Conservation (phyloP, 2,329 filamentous ascomycete species). For the Trichoderma oligosporum region DNA sequence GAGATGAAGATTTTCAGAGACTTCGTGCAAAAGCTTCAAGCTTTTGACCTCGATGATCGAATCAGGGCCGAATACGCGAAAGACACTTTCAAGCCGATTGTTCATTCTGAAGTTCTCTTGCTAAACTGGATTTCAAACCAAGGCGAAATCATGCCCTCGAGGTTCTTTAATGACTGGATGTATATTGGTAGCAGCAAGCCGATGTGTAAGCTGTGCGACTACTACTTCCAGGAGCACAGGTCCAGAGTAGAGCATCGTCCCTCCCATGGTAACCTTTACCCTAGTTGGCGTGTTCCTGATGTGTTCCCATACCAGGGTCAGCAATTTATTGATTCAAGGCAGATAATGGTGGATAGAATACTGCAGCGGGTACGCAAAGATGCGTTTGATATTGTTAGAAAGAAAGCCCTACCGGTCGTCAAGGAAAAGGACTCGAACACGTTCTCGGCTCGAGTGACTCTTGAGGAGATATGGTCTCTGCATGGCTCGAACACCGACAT, state of each 20-base stretch:
- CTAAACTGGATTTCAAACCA: not conserved
- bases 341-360: not conserved
- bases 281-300: not conserved
- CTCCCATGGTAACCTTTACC: constrained; percentile 3
- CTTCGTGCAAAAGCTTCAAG: not conserved
- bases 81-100: not conserved
- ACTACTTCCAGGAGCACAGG: not conserved
- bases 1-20: not conserved
- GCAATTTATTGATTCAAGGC: not conserved
- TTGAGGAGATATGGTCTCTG: not conserved
- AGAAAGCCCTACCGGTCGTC: not conserved
- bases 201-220: not conserved
- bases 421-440: not conserved
- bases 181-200: constrained; percentile 8
- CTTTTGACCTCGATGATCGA: not conserved
- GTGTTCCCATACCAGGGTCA: not conserved
- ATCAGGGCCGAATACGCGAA: not conserved
- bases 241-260: not conserved
- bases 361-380: not conserved
- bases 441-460: not conserved
- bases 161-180: not conserved
- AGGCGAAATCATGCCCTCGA: not conserved
- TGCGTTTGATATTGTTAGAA: not conserved
- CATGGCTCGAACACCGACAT: not conserved
- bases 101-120: constrained; percentile 3